phyloP scores from a whole-genome alignment of 2,329 filamentous ascomycete species.

The Colletotrichum camelliae region DNA sequence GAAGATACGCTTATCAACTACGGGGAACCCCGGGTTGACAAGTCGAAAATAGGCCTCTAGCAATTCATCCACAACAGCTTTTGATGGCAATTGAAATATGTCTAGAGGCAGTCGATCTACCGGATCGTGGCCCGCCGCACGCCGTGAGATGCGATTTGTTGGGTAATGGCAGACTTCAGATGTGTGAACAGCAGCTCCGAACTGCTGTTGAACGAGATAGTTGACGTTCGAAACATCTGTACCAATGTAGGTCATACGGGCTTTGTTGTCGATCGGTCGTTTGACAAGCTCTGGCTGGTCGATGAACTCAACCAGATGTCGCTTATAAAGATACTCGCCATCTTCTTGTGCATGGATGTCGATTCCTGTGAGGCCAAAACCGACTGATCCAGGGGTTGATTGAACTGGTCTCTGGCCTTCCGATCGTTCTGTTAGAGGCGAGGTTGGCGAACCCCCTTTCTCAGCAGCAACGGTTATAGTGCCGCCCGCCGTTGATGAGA shows the following conservation, averaged over 20 bases:
- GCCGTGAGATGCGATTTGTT: neutral
- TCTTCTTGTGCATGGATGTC: neutral
- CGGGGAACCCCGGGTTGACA: neutral
- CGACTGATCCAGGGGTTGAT: neutral
- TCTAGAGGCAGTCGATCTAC: neutral
- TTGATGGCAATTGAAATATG: neutral
- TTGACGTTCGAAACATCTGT: neutral
- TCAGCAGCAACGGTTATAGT: neutral
- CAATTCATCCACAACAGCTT: neutral
- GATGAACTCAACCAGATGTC: neutral
- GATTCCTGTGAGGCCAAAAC: neutral
- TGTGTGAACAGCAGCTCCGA: slow-evolving; percentile 4
- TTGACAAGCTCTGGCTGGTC: neutral
- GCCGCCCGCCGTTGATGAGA: neutral
- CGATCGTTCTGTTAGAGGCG: neutral
- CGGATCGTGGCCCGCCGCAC: neutral
- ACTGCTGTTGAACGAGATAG: neutral
- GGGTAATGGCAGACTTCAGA: neutral
- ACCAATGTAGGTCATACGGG: neutral
- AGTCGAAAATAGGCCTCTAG: neutral
- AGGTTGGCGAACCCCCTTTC: neutral
- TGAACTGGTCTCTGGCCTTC: neutral
- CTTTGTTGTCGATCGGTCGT: neutral
- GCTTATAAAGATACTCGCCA: neutral
- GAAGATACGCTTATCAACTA: neutral